Conservation (phyloP, 176 grass and related monocot genomes). For the Avena atlantica region DNA sequence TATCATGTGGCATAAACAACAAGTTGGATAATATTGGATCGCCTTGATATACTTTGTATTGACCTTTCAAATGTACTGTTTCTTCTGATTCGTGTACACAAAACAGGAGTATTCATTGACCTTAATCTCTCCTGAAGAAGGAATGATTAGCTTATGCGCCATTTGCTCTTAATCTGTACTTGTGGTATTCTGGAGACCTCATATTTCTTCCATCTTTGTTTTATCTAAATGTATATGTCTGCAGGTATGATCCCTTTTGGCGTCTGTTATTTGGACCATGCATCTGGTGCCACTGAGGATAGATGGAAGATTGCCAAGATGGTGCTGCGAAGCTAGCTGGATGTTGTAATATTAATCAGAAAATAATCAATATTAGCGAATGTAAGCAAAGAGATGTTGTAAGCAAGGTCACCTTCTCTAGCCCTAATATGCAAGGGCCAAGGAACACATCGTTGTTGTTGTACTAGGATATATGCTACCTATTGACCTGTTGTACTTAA, state of each 20-base stretch:
- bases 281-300: background rate
- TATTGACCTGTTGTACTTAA: background rate
- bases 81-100: background rate
- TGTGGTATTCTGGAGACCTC: background rate
- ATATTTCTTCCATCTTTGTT: constrained; percentile 1
- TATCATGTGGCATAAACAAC: background rate
- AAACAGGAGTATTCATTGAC: background rate
- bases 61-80: background rate
- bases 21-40: background rate
- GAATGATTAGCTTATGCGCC: background rate
- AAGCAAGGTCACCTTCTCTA: background rate
- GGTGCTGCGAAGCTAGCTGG: background rate
- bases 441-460: background rate
- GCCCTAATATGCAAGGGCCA: background rate
- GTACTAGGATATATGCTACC: background rate
- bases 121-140: background rate
- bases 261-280: background rate
- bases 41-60: background rate
- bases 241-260: background rate
- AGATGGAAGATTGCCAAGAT: constrained; percentile 3
- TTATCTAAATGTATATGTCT: background rate
- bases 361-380: background rate
- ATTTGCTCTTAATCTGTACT: background rate
- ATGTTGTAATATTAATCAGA: background rate
- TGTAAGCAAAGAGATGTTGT: background rate